Evolutionary conservation across 192 early-diverging fungal genomes (phyloP).

Genomic region (Entomortierella chlamydospora): DNA sequence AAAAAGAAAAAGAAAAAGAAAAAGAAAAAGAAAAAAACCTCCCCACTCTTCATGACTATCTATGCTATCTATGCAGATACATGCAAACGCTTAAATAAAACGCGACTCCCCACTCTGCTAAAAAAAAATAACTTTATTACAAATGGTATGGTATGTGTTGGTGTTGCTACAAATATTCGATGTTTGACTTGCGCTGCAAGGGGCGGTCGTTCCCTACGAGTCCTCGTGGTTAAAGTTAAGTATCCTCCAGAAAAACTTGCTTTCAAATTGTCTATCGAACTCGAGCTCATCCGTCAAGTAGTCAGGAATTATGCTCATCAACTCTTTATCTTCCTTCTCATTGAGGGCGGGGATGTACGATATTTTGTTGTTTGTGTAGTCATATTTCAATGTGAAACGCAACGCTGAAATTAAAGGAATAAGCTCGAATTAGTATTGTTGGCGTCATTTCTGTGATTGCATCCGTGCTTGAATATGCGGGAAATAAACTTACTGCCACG

Average conservation of each 20-base stretch:
- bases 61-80: no score
- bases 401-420: constrained; percentile 14
- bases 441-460: background rate
- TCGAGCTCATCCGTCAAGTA: constrained; percentile 36
- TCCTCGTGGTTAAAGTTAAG: constrained; percentile 38
- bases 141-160: constrained; percentile 1
- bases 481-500: constrained; percentile 32
- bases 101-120: constrained; percentile 11
- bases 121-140: background rate
- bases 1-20: background rate
- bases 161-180: background rate
- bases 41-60: background rate
- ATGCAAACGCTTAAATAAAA: background rate
- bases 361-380: constrained; percentile 4
- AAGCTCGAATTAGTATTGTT: background rate
- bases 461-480: background rate
- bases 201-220: background rate
- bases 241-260: constrained; percentile 45
- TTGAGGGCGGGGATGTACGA: constrained; percentile 23
- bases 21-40: background rate
- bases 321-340: constrained; percentile 4
- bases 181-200: background rate
- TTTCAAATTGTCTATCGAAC: constrained; percentile 28
- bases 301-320: constrained; percentile 36
- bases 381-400: constrained; percentile 35